phyloP scores from a whole-genome alignment of 1,284 basidiomycete genomes.

The Rhodofomes roseus region DNA sequence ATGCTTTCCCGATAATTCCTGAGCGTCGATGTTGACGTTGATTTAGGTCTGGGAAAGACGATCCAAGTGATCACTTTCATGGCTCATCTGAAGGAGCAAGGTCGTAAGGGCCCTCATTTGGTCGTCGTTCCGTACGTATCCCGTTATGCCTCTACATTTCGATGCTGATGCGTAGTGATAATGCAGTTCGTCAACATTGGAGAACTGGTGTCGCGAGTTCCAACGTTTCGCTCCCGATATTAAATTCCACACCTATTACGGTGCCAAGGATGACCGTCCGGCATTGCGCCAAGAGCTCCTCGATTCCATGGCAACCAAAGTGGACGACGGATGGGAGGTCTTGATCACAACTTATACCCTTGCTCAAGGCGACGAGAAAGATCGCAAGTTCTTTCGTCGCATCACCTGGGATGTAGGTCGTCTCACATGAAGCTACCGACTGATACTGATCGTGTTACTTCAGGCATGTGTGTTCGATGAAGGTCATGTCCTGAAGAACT shows the following conservation, averaged over 20 bases:
- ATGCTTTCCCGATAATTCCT: conserved; percentile 9
- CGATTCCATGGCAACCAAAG: conserved; percentile 30
- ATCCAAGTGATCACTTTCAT: conserved; percentile 98
- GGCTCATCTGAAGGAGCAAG: conserved; percentile 80
- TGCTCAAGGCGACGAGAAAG: conserved; percentile 82
- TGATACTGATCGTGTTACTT: neutral
- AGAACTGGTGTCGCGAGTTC: conserved; percentile 99
- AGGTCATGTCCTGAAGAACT: conserved; percentile 96
- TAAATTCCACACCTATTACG: conserved; percentile 91
- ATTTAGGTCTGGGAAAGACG: conserved; percentile 87
- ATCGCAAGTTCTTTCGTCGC: conserved; percentile 89
- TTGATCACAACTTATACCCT: conserved; percentile 96
- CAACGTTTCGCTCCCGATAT: conserved; percentile 86
- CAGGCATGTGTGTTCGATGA: conserved; percentile 93
- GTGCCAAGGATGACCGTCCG: conserved; percentile 85
- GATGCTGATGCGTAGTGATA: neutral
- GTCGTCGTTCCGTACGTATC: conserved; percentile 87
- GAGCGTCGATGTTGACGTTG: conserved; percentile 2
- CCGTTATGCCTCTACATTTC: neutral
- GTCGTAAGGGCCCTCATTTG: conserved; percentile 83
- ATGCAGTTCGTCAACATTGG: conserved; percentile 86
- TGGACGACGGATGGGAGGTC: conserved; percentile 79
- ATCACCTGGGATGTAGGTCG: conserved; percentile 86
- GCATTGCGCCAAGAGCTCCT: conserved; percentile 68
- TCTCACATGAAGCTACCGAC: neutral